phyloP scores from a whole-genome alignment of 805 yeast genomes.

The Starmerella scarabaei region DNA sequence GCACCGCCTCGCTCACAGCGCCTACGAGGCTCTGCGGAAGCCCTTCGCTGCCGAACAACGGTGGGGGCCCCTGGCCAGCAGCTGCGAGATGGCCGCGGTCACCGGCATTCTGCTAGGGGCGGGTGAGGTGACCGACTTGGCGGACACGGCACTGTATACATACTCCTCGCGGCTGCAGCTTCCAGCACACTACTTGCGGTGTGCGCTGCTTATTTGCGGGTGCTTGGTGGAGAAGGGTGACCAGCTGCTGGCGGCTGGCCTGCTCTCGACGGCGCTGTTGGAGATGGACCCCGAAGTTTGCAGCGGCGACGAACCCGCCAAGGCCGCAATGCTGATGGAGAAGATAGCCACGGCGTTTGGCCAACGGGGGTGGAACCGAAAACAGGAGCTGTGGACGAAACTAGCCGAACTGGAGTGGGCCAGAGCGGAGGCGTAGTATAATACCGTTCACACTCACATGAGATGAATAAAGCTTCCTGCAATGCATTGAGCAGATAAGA shows the following conservation, averaged over 20 bases:
- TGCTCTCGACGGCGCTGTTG: slow-evolving; percentile 34
- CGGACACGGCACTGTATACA: slow-evolving; percentile 64
- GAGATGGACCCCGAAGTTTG: slow-evolving; percentile 26
- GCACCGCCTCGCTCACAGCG: slow-evolving; percentile 67
- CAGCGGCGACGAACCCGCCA: slow-evolving; percentile 24
- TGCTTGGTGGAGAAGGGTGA: slow-evolving; percentile 36
- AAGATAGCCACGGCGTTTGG: slow-evolving; percentile 42
- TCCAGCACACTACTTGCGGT: slow-evolving; percentile 57
- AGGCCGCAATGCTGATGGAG: slow-evolving; percentile 41
- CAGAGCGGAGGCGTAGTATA: background rate
- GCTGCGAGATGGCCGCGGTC: slow-evolving; percentile 78
- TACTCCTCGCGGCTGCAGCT: slow-evolving; percentile 58
- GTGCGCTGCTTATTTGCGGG: slow-evolving; percentile 56
- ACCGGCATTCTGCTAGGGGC: slow-evolving; percentile 47
- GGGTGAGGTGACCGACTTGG: slow-evolving; percentile 27
- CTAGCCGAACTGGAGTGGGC: slow-evolving; percentile 15
- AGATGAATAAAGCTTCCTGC: too few relatives aligned
- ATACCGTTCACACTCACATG: too few relatives aligned
- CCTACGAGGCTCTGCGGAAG: slow-evolving; percentile 68
- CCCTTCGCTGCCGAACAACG: slow-evolving; percentile 69
- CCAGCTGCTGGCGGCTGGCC: slow-evolving; percentile 34
- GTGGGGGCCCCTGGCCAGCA: slow-evolving; percentile 65
- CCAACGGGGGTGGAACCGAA: slow-evolving; percentile 39
- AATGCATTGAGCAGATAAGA: too few relatives aligned
- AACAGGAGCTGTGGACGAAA: slow-evolving; percentile 61